Evolutionary conservation across 768 basidiomycete species (phyloP).

Genomic region (Russula olivacea): DNA sequence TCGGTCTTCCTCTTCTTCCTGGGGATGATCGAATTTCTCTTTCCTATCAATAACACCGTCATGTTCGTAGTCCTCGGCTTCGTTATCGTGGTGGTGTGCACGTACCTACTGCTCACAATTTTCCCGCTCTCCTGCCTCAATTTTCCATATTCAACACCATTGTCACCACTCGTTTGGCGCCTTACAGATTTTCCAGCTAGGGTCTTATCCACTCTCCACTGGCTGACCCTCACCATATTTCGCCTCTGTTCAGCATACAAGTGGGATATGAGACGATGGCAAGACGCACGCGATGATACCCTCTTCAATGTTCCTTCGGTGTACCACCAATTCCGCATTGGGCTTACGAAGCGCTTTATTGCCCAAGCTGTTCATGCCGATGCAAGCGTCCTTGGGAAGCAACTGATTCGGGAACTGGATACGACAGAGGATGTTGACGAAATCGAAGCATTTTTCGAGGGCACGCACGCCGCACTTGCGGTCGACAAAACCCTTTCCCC

Average conservation of each 20-base stretch:
- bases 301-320: conserved; percentile 3
- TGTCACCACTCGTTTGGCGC: conserved; percentile 15
- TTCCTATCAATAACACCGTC: conserved; percentile 16
- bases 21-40: conserved; percentile 21
- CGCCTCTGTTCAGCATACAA: conserved; percentile 1
- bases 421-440: conserved; percentile 5
- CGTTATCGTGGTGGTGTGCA: background rate
- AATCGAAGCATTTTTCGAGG: conserved; percentile 7
- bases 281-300: conserved; percentile 7
- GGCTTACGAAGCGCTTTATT: conserved; percentile 1
- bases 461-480: conserved; percentile 1
- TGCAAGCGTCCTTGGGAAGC: conserved; percentile 12
- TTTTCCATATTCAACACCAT: conserved; percentile 23
- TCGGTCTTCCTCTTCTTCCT: conserved; percentile 23
- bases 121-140: conserved; percentile 14
- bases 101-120: conserved; percentile 14
- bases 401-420: conserved; percentile 9
- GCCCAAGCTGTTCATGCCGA: background rate
- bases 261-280: conserved; percentile 1
- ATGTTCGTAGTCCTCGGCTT: conserved; percentile 12
- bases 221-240: background rate
- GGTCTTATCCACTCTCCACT: conserved; percentile 1
- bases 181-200: conserved; percentile 7
- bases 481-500: background rate
- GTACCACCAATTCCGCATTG: conserved; percentile 4